Conservation (phyloP, 2,329 filamentous ascomycete species). For the Phymatotrichopsis omnivora region DNA sequence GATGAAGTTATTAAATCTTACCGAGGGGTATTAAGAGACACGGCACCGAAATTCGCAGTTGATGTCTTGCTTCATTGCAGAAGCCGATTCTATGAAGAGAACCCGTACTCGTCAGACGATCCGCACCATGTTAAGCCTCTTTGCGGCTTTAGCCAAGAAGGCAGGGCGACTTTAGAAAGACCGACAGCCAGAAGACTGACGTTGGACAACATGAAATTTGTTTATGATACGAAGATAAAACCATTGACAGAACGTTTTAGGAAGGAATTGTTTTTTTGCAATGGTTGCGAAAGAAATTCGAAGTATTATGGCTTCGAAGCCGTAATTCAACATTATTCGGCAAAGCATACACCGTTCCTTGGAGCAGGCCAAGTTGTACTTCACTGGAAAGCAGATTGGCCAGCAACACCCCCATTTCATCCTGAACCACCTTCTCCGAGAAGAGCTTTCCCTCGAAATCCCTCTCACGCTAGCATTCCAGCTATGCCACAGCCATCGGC, state of each 20-base stretch:
- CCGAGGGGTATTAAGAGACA: slow-evolving; percentile 54
- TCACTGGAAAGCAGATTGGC: slow-evolving; percentile 74
- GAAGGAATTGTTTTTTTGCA: slow-evolving; percentile 68
- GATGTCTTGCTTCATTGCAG: slow-evolving; percentile 60
- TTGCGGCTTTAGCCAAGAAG: slow-evolving; percentile 42
- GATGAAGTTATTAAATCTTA: slow-evolving; percentile 61
- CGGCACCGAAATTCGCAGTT: slow-evolving; percentile 57
- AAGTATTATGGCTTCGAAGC: slow-evolving; percentile 69
- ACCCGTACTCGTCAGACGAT: slow-evolving; percentile 19
- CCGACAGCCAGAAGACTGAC: slow-evolving; percentile 45
- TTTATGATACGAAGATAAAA: slow-evolving; percentile 68
- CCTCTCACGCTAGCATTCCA: slow-evolving; percentile 8
- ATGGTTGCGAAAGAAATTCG: slow-evolving; percentile 51
- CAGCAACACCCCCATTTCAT: slow-evolving; percentile 61
- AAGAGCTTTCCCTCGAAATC: too few species aligned
- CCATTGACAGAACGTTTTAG: slow-evolving; percentile 54
- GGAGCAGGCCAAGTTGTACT: slow-evolving; percentile 64
- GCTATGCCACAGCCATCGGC: slow-evolving; percentile 1
- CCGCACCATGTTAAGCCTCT: slow-evolving; percentile 13
- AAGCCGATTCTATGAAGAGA: slow-evolving; percentile 53
- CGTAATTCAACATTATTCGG: slow-evolving; percentile 71
- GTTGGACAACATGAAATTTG: slow-evolving; percentile 77
- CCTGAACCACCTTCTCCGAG: slow-evolving; percentile 44
- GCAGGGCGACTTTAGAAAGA: slow-evolving; percentile 36
- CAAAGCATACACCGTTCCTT: slow-evolving; percentile 64